A percentile compares a stretch with the other conserved stretches of the same genome.
Evolutionary conservation across 352 stramenopile species (phyloP).

Genomic region (Pythium monospermum): DNA sequence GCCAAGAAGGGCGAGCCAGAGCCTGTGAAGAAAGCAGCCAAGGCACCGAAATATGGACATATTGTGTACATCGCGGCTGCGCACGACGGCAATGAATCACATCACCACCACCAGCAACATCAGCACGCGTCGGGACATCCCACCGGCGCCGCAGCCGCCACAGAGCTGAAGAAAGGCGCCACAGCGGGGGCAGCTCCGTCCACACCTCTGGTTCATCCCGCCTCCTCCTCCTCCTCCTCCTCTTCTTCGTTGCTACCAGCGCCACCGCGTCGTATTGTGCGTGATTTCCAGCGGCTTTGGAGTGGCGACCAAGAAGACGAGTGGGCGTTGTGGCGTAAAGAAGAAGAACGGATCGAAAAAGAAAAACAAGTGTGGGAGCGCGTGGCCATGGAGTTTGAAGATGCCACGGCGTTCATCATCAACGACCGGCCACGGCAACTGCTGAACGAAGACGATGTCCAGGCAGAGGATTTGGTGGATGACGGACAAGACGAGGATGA

Average conservation of each 20-base stretch:
- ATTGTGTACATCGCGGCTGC: slow-evolving; percentile 35
- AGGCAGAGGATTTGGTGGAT: slow-evolving; percentile 64
- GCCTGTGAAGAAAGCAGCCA: slow-evolving; percentile 33
- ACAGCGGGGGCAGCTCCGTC: not conserved
- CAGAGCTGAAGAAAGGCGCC: slow-evolving; percentile 15
- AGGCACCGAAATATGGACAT: slow-evolving; percentile 30
- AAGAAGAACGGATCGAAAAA: slow-evolving; percentile 48
- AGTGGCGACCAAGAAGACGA: slow-evolving; percentile 49
- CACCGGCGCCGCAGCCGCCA: not conserved
- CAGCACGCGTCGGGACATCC: not conserved
- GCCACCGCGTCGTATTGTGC: slow-evolving; percentile 26
- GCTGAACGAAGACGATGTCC: slow-evolving; percentile 50
- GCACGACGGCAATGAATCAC: not conserved
- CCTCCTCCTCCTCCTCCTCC: slow-evolving; percentile 5
- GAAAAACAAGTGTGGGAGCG: slow-evolving; percentile 47
- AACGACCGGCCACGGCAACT: slow-evolving; percentile 53
- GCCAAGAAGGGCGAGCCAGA: slow-evolving; percentile 49
- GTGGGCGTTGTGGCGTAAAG: slow-evolving; percentile 36
- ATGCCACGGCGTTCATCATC: slow-evolving; percentile 64
- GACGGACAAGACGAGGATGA: slow-evolving; percentile 62
- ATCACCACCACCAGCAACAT: slow-evolving; percentile 2
- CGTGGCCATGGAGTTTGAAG: slow-evolving; percentile 67
- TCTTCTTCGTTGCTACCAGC: not conserved
- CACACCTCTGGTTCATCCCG: too few relatives aligned
- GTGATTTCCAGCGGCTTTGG: slow-evolving; percentile 69